Evolutionary conservation across 208 protist species (phyloP), one percentile per base, ranked within the genome.

Genomic region (Angomonas ambiguus): DNA sequence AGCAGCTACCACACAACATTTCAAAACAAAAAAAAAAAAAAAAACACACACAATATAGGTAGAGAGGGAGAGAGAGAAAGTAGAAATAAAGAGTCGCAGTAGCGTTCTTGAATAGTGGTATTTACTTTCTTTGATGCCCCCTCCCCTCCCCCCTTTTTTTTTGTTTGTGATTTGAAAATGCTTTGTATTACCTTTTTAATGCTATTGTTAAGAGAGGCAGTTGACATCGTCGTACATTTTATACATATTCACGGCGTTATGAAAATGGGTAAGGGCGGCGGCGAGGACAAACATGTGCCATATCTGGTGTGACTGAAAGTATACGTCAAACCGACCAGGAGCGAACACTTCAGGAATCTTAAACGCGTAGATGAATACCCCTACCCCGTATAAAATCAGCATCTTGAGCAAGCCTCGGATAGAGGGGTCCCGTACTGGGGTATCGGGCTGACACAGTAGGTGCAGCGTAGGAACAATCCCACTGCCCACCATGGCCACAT

Each of bases 251-350:
- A 79, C 72, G 56, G 77, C 78, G 62, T 90, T 94, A 57, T 74
- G 82, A 35, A 88, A 93, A 61, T 93, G 87, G 18, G 81, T 85
- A 28, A 87, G 59, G 1, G 87, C 83, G 0, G 88, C 88, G 16
- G 70, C 71, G n/a, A 94, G 65, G 32, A 94, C 87, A 57, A 87
- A 91, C n/a, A 81, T 34, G 62, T 94, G 88, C 83, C 83, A 94
- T 27, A 94, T 83, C 49, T 94, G 83, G 51, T 94, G 88, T 55
- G 77, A 86, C 1, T 71, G 79, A 31, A 81, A 79, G 63, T 79
- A 91, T 0, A 87, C 18, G 60, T 94, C 88, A 63, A 92, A 94
- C 5, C 62, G 63, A 33, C 88, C 88, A 18, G 88, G 88, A 6
- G 64, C 79, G 8, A 91, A 82, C 1, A 82, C 65, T 42, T 94